Percentiles rank a stretch among this genome's conserved stretches.
Evolutionary conservation across 2,329 filamentous ascomycete genomes (phyloP).

Genomic region (Claviceps arundinis): DNA sequence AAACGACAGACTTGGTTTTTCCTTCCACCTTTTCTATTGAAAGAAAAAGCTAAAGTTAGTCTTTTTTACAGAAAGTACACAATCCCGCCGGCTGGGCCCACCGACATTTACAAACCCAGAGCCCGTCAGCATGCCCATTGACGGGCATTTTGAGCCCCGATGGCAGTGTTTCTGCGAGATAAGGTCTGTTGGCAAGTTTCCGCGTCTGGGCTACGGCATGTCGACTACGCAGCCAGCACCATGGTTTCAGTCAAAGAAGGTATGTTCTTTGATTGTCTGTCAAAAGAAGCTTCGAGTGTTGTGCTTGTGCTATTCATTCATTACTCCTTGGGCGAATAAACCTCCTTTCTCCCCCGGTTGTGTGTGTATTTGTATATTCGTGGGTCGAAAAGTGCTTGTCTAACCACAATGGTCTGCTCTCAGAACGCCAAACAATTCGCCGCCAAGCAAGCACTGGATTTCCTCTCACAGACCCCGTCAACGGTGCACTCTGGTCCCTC

Average conservation of each 20-base stretch:
- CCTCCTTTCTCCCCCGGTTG: background rate
- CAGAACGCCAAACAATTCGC: conserved; percentile 39
- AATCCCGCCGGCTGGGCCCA: conserved; percentile 3
- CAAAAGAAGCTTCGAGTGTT: background rate
- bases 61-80: conserved; percentile 4
- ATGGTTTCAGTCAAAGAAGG: conserved; percentile 34
- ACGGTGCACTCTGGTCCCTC: background rate
- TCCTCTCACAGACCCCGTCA: conserved; percentile 16
- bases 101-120: conserved; percentile 9
- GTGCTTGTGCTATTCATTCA: background rate
- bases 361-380: background rate
- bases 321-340: background rate
- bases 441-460: conserved; percentile 32
- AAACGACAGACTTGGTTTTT: too few species aligned
- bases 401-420: background rate
- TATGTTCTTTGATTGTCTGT: conserved; percentile 4
- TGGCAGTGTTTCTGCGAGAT: conserved; percentile 17
- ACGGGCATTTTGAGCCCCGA: conserved; percentile 10
- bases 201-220: conserved; percentile 21
- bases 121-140: conserved; percentile 10
- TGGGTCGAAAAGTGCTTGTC: background rate
- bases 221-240: conserved; percentile 15
- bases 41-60: background rate
- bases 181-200: conserved; percentile 12
- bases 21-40: too few species aligned